Percentiles rank a stretch among this genome's conserved stretches.
These are phyloP conservation scores for Aspergillus ostianus DNA, from an alignment of 495 filamentous ascomycete genomes.

Conservation along the genomic window DNA sequence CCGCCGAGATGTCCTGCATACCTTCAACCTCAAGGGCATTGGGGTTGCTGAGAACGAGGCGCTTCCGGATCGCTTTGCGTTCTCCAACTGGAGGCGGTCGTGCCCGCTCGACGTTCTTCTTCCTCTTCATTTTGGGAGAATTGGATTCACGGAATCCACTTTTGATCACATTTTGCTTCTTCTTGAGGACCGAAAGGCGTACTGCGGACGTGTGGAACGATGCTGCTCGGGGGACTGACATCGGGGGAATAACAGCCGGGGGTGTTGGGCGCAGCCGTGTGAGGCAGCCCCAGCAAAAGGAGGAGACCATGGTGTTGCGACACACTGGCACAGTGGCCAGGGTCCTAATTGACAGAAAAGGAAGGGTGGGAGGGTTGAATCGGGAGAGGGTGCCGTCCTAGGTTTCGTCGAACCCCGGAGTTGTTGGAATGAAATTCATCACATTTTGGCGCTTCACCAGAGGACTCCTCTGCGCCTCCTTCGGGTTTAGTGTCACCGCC, in stretches of 20 bases:
- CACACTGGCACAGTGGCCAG: conserved; percentile 38
- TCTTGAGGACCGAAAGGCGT: conserved; percentile 38
- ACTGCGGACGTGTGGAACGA: conserved; percentile 45
- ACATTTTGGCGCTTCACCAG: conserved; percentile 33
- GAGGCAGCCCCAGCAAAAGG: conserved; percentile 68
- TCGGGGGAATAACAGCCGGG: conserved; percentile 39
- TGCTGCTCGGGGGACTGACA: conserved; percentile 35
- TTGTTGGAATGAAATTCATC: conserved; percentile 19
- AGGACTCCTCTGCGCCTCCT: conserved; percentile 22
- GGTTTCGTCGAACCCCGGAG: conserved; percentile 5
- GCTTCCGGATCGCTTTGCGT: conserved; percentile 81
- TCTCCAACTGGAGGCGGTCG: conserved; percentile 68
- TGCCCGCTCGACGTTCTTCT: conserved; percentile 30
- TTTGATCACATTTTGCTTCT: conserved; percentile 34
- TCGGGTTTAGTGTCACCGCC: conserved; percentile 25
- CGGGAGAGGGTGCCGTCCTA: background rate
- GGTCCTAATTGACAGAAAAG: conserved; percentile 35
- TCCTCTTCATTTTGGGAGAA: conserved; percentile 51
- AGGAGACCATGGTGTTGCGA: conserved; percentile 58
- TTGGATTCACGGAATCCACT: conserved; percentile 39
- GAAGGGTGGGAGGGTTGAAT: conserved; percentile 23
- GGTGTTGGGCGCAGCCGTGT: conserved; percentile 48
- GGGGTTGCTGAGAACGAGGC: conserved; percentile 86
- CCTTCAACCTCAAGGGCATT: conserved; percentile 78
- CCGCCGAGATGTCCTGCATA: conserved; percentile 56